A percentile compares a stretch with the other conserved stretches of the same genome.
Conservation (phyloP, 768 basidiomycete genomes). For the Naganishia vaughanmartiniae region DNA sequence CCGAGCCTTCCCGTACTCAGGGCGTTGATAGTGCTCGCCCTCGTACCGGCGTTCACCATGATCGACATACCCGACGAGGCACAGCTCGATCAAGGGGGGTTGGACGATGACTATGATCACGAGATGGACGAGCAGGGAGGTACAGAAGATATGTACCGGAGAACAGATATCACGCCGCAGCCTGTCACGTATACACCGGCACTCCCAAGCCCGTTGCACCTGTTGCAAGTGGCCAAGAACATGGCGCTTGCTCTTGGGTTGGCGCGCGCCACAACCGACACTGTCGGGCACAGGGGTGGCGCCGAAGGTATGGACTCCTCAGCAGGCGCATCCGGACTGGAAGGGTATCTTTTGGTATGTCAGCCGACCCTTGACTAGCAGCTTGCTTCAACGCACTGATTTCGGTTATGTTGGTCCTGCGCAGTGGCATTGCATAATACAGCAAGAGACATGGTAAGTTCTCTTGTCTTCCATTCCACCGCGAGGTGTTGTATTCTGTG, state of each 20-base stretch:
- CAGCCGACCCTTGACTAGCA: neutral
- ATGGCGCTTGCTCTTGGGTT: neutral
- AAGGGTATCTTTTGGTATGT: constrained; percentile 5
- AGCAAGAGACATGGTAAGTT: neutral
- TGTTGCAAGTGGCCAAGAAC: neutral
- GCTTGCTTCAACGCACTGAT: neutral
- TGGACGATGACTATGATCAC: neutral
- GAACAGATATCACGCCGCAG: neutral
- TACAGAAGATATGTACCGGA: neutral
- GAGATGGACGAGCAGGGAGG: neutral
- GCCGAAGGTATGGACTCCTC: neutral
- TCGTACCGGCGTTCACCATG: neutral
- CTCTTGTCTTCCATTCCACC: neutral
- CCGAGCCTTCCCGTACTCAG: neutral
- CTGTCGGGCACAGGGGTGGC: neutral
- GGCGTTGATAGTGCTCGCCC: neutral
- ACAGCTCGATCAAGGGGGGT: neutral
- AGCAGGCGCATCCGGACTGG: neutral
- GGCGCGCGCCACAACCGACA: neutral
- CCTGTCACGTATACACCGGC: neutral
- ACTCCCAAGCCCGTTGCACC: neutral
- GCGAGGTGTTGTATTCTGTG: no score
- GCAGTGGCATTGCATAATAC: neutral
- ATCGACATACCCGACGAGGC: neutral
- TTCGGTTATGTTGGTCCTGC: neutral